A percentile compares a stretch with the other conserved stretches of the same genome.
Conservation (phyloP, 805 yeast species). For the Starmerella sirachaensis region DNA sequence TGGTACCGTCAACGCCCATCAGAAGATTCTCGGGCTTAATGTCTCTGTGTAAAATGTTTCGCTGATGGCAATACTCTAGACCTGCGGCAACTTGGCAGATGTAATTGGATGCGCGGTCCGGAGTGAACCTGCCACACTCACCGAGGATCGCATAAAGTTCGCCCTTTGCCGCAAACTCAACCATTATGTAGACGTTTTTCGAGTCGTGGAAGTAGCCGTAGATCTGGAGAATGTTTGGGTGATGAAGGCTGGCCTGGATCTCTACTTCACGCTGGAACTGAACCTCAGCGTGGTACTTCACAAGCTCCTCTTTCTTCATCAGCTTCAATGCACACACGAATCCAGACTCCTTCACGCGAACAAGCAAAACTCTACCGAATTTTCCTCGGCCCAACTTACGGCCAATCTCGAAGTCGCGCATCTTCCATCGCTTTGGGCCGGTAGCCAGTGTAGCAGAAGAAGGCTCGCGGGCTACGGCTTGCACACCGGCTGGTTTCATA, state of each 20-base stretch:
- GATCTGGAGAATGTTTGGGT: slow-evolving; percentile 66
- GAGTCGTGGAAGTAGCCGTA: slow-evolving; percentile 79
- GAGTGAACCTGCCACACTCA: slow-evolving; percentile 52
- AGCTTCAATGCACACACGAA: slow-evolving; percentile 82
- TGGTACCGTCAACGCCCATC: slow-evolving; percentile 49
- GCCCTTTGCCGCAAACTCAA: slow-evolving; percentile 78
- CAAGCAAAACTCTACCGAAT: slow-evolving; percentile 87
- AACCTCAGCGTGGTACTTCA: slow-evolving; percentile 61
- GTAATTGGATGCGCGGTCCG: slow-evolving; percentile 58
- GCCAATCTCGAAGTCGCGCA: slow-evolving; percentile 75
- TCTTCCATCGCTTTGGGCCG: slow-evolving; percentile 31
- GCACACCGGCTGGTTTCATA: no score
- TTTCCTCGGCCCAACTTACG: slow-evolving; percentile 83
- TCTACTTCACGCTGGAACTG: slow-evolving; percentile 87
- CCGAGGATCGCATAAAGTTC: slow-evolving; percentile 66
- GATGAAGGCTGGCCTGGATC: slow-evolving; percentile 65
- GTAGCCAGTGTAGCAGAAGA: no score
- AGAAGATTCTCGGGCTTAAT: slow-evolving; percentile 88
- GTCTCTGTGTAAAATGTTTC: slow-evolving; percentile 79
- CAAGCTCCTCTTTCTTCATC: slow-evolving; percentile 73
- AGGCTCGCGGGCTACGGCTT: no score
- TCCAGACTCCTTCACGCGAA: slow-evolving; percentile 59
- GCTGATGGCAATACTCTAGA: slow-evolving; percentile 60
- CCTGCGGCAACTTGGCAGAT: slow-evolving; percentile 77
- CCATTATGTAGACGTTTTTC: slow-evolving; percentile 63